These are phyloP conservation scores for Penicillium brasilianum DNA, from an alignment of 2,329 filamentous ascomycete species.

Conservation along the genomic window DNA sequence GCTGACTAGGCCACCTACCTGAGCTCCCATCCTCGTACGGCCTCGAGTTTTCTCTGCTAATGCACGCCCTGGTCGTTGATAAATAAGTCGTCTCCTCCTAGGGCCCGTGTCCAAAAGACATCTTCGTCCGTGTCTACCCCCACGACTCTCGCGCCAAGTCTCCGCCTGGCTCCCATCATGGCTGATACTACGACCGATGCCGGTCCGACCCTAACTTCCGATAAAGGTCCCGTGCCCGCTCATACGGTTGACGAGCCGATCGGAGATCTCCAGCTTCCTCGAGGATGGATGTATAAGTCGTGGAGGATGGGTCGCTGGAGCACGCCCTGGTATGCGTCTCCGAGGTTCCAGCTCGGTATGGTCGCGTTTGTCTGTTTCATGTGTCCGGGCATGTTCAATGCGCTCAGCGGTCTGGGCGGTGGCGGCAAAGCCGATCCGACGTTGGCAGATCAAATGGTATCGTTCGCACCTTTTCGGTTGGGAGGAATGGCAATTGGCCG, in stretches of 20 bases:
- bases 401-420: slow-evolving; percentile 64
- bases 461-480: background rate
- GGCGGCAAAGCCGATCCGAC: slow-evolving; percentile 52
- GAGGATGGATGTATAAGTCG: slow-evolving; percentile 1
- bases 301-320: background rate
- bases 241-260: background rate
- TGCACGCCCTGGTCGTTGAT: background rate
- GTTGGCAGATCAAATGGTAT: background rate
- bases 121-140: background rate
- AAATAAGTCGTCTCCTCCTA: background rate
- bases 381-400: slow-evolving; percentile 72
- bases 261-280: background rate
- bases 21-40: background rate
- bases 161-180: background rate
- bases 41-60: background rate
- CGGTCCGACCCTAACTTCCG: background rate
- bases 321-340: slow-evolving; percentile 68
- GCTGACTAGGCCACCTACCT: background rate
- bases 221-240: background rate
- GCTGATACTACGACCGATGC: background rate
- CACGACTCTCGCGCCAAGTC: background rate
- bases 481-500: background rate
- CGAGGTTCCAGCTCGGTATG: slow-evolving; percentile 68
- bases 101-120: background rate
- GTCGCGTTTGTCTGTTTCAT: slow-evolving; percentile 70